These are phyloP conservation scores for Solanum stenotomum DNA, from an alignment of 257 asterid genomes.

Conservation along the genomic window DNA sequence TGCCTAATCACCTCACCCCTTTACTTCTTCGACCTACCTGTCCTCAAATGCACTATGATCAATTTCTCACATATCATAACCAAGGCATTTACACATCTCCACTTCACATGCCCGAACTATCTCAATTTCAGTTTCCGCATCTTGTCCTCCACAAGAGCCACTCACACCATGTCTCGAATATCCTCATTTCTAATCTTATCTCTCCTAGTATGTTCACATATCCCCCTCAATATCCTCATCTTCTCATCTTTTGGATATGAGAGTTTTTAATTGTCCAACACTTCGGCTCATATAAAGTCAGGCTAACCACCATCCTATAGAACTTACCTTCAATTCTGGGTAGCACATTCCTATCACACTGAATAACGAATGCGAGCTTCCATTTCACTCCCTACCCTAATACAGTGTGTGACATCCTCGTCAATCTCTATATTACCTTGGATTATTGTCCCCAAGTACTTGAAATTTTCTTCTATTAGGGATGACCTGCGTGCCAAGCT, in stretches of 20 bases:
- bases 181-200: not conserved
- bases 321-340: not conserved
- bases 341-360: not conserved
- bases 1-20: not conserved
- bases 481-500: not conserved
- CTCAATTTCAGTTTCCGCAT: not conserved
- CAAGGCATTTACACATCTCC: not conserved
- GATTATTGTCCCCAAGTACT: not conserved
- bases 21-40: not conserved
- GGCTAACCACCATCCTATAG: not conserved
- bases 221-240: not conserved
- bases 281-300: not conserved
- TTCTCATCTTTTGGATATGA: not conserved
- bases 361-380: not conserved
- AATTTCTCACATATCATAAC: not conserved
- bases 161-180: not conserved
- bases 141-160: not conserved
- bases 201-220: not conserved
- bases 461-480: not conserved
- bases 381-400: not conserved
- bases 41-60: not conserved
- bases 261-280: not conserved
- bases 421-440: not conserved
- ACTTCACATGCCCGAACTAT: not conserved
- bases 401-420: not conserved